phyloP scores from a whole-genome alignment of 2,329 filamentous ascomycete species.

The Hymenoscyphus albidus region DNA sequence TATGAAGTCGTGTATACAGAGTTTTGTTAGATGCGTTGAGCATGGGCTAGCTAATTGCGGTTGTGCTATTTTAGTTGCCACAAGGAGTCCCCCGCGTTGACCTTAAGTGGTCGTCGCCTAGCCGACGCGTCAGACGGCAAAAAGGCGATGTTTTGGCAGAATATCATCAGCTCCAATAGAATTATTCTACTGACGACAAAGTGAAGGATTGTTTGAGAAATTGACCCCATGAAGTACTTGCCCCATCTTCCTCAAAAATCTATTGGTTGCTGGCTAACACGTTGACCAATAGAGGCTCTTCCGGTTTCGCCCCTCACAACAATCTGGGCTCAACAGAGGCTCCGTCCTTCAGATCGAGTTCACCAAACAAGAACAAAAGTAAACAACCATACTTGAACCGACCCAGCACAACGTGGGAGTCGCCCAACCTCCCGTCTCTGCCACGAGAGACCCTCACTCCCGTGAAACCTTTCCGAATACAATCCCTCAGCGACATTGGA shows the following conservation, averaged over 20 bases:
- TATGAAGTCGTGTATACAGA: too few species aligned
- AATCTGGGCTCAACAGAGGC: slow-evolving; percentile 19
- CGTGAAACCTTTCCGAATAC: background rate
- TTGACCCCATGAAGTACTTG: slow-evolving; percentile 18
- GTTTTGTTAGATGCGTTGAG: too few species aligned
- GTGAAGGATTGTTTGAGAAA: background rate
- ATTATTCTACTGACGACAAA: background rate
- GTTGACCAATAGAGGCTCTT: slow-evolving; percentile 1
- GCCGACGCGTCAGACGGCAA: slow-evolving; percentile 6
- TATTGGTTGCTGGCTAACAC: slow-evolving; percentile 6
- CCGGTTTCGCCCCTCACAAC: slow-evolving; percentile 24
- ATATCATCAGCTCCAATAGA: background rate
- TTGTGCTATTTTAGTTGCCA: too few species aligned
- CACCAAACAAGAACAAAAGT: slow-evolving; percentile 13
- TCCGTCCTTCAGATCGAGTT: slow-evolving; percentile 15
- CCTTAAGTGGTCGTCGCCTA: slow-evolving; percentile 11
- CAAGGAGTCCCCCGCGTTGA: too few species aligned
- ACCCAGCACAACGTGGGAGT: slow-evolving; percentile 2
- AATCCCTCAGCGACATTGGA: slow-evolving; percentile 30
- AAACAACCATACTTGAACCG: slow-evolving; percentile 7
- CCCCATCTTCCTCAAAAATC: background rate
- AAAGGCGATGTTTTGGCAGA: background rate
- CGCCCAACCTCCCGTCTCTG: background rate
- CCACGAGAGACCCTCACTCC: background rate
- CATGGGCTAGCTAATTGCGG: too few species aligned